phyloP scores from a whole-genome alignment of 176 grass and related monocot species.

The Cocos nucifera region DNA sequence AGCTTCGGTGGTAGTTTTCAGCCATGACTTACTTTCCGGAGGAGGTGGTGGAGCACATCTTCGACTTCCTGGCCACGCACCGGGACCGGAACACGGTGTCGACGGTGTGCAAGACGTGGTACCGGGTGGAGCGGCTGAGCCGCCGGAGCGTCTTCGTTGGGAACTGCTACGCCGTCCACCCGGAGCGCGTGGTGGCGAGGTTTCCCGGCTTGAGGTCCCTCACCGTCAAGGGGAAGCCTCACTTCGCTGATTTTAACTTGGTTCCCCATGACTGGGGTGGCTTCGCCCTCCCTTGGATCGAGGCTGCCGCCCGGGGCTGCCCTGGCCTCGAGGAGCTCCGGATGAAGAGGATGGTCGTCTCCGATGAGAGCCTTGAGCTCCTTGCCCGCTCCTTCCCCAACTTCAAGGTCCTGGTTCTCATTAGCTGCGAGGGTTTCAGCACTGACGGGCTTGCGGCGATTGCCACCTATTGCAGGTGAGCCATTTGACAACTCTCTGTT shows the following conservation, averaged over 20 bases:
- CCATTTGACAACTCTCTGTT: not conserved
- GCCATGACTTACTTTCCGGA: slow-evolving; percentile 79
- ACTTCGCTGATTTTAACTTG: slow-evolving; percentile 72
- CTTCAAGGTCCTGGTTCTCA: slow-evolving; percentile 53
- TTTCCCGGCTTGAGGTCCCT: slow-evolving; percentile 42
- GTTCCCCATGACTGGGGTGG: slow-evolving; percentile 78
- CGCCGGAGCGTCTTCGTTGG: slow-evolving; percentile 49
- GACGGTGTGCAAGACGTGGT: slow-evolving; percentile 73
- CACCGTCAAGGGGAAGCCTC: slow-evolving; percentile 70
- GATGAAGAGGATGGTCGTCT: slow-evolving; percentile 81
- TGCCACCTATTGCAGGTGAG: slow-evolving; percentile 70
- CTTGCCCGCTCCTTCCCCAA: slow-evolving; percentile 49
- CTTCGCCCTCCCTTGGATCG: slow-evolving; percentile 46
- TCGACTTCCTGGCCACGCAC: slow-evolving; percentile 57
- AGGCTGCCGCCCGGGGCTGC: slow-evolving; percentile 26
- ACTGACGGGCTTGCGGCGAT: slow-evolving; percentile 59
- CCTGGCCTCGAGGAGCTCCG: slow-evolving; percentile 53
- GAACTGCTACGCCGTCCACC: slow-evolving; percentile 59
- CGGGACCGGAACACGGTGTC: slow-evolving; percentile 61
- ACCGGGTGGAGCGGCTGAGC: slow-evolving; percentile 56
- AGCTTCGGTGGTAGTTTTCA: not conserved
- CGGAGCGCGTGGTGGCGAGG: slow-evolving; percentile 26
- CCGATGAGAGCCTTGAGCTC: slow-evolving; percentile 54
- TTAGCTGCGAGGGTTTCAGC: slow-evolving; percentile 77
- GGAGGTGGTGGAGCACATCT: slow-evolving; percentile 87